phyloP scores from a whole-genome alignment of 495 filamentous ascomycete genomes.

The Penicillium macrosclerotiorum region DNA sequence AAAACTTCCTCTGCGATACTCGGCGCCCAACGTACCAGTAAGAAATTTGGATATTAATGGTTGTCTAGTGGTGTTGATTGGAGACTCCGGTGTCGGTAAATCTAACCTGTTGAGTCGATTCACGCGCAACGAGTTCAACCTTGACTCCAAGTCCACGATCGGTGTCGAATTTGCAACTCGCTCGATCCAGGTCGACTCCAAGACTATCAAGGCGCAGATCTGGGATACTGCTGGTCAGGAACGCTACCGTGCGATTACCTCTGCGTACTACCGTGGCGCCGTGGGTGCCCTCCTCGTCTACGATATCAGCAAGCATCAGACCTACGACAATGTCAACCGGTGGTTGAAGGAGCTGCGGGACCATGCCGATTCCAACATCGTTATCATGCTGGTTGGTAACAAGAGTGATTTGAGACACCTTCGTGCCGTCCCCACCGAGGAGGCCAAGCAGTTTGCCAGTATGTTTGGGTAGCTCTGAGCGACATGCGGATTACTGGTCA shows the following conservation, averaged over 20 bases:
- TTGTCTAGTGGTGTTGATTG: conserved; percentile 87
- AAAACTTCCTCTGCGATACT: no score
- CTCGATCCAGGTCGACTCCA: conserved; percentile 97
- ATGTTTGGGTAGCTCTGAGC: no score
- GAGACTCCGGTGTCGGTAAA: conserved; percentile 98
- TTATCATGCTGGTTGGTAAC: conserved; percentile 99
- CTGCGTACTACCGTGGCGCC: conserved; percentile 96
- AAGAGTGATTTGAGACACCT: conserved; percentile 99
- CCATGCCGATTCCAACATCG: conserved; percentile 98
- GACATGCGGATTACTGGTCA: no score
- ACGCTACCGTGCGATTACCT: conserved; percentile 97
- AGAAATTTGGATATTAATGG: conserved; percentile 16
- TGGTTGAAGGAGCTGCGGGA: conserved; percentile 99
- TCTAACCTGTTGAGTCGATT: conserved; percentile 99
- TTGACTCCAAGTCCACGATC: conserved; percentile 99
- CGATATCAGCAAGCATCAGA: conserved; percentile 99
- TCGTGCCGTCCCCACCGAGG: conserved; percentile 95
- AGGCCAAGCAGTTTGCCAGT: conserved; percentile 98
- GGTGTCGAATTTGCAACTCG: conserved; percentile 99
- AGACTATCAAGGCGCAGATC: conserved; percentile 99
- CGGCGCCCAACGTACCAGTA: not conserved
- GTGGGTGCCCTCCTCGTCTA: conserved; percentile 98
- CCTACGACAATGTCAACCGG: conserved; percentile 97
- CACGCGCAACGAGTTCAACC: conserved; percentile 99
- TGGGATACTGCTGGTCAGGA: conserved; percentile 99